Conservation (phyloP, 2,329 filamentous ascomycete genomes). For the Lachnellula arida region DNA sequence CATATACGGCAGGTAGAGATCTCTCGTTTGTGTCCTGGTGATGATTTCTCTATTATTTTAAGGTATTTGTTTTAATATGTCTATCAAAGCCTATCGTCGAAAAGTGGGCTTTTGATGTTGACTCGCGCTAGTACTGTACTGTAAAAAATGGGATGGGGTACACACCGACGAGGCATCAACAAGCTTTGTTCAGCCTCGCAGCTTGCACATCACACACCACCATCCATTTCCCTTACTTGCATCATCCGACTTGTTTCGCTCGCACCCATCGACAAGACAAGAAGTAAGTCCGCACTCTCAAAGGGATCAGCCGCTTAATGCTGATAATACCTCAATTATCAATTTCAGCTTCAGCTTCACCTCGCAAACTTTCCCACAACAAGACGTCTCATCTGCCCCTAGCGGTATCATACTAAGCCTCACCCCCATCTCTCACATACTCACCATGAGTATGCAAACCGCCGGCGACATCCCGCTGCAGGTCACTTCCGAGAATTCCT, state of each 20-base stretch:
- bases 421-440: not conserved
- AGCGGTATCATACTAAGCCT: not conserved
- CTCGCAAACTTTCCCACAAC: not conserved
- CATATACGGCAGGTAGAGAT: too few relatives aligned
- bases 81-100: too few relatives aligned
- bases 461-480: conserved; percentile 72
- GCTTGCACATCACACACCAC: too few relatives aligned
- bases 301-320: too few relatives aligned
- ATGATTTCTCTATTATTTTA: too few relatives aligned
- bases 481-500: conserved; percentile 69
- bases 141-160: not conserved
- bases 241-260: not conserved
- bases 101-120: not conserved
- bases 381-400: not conserved
- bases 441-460: conserved; percentile 33
- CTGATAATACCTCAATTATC: too few relatives aligned
- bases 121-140: not conserved
- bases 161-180: not conserved
- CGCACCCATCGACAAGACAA: not conserved
- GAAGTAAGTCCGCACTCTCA: too few relatives aligned
- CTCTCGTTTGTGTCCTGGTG: too few relatives aligned
- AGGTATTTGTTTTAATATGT: too few relatives aligned
- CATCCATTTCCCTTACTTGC: not conserved
- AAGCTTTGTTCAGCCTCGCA: not conserved
- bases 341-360: too few relatives aligned